Evolutionary conservation across 306 rosid genomes (phyloP), one percentile per base, ranked within the genome.

Genomic region (Quercus mongolica): DNA sequence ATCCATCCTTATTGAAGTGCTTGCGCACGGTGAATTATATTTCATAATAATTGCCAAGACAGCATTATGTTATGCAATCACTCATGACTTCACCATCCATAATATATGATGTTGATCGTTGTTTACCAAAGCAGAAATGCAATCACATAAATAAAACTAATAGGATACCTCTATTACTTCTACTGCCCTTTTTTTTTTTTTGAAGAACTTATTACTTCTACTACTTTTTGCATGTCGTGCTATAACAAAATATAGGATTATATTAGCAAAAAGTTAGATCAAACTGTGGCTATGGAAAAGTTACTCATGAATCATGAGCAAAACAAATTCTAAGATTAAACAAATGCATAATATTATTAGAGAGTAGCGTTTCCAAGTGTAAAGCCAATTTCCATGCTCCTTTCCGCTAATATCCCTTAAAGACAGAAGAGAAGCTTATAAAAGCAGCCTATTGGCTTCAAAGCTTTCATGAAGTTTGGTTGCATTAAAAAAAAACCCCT

Each of bases 381-480:
- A 85, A 86, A 88, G 88, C 90, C 88, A 79, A 84, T 70, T 85
- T 51, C 26, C 21, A 77, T 71, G 82, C 80, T 78, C 81, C 91
- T 86, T 85, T 88, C 79, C 81, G 75, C 77, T 85, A 77, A 82
- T 88, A 62, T 83, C 51, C 51, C 85, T 82, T 78, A 83, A 85
- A 80, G 85, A 68, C 83, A 77, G 80, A 82, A 79, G 76, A 69
- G 80, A 84, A 82, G 80, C 84, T 72, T 86, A 88, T 86, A 87
- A 91, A 89, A 89, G 87, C 86, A 79, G 52, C 81, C 80, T 72
- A 82, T 80, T 71, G 85, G 87, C 76, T 76, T 88, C 85, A 71
- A 56, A 68, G 76, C 75, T 74, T 81, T 74, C 81, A 77, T 69
- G 64, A 62, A 74, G n/a, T 68, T 54, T 69, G 33, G 63, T 64